These are phyloP conservation scores for Tuber microsphaerosporum DNA, from an alignment of 495 filamentous ascomycete genomes.

Conservation along the genomic window DNA sequence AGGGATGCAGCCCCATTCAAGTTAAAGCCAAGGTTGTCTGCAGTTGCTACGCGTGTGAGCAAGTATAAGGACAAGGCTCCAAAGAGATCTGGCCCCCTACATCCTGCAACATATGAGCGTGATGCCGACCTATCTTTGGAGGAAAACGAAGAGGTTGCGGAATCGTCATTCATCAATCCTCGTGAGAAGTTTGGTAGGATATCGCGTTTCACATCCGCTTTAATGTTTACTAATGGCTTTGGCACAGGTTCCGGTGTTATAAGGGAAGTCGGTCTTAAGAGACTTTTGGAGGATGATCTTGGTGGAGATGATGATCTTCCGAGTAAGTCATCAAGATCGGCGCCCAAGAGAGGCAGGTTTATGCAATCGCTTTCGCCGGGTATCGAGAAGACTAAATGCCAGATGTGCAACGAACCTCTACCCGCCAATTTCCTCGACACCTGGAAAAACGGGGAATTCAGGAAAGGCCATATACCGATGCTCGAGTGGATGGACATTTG, in stretches of 20 bases:
- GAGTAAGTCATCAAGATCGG: not conserved
- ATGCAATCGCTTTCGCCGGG: not conserved
- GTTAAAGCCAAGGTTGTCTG: not conserved
- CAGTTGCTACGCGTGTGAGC: not conserved
- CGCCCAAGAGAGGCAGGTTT: not conserved
- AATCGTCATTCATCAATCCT: not conserved
- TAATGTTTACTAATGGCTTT: not conserved
- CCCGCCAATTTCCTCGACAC: slow-evolving; percentile 8
- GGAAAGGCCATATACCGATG: slow-evolving; percentile 17
- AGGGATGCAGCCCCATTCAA: not conserved
- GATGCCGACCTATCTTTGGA: not conserved
- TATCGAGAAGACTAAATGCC: not conserved
- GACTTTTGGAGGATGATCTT: slow-evolving; percentile 1
- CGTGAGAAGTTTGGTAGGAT: slow-evolving; percentile 1
- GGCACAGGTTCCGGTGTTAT: not conserved
- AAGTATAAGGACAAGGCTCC: no score
- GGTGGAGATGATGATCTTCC: not conserved
- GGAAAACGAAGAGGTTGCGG: not conserved
- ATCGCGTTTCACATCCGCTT: not conserved
- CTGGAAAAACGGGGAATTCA: not conserved
- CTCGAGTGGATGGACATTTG: slow-evolving; percentile 57
- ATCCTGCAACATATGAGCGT: not conserved
- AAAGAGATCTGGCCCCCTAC: no score
- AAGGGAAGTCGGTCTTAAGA: not conserved
- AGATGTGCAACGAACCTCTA: slow-evolving; percentile 1